Percentiles rank a stretch among this genome's conserved stretches.
These are phyloP conservation scores for Colletotrichum plurivorum DNA, from an alignment of 2,329 filamentous ascomycete species.

Conservation along the genomic window DNA sequence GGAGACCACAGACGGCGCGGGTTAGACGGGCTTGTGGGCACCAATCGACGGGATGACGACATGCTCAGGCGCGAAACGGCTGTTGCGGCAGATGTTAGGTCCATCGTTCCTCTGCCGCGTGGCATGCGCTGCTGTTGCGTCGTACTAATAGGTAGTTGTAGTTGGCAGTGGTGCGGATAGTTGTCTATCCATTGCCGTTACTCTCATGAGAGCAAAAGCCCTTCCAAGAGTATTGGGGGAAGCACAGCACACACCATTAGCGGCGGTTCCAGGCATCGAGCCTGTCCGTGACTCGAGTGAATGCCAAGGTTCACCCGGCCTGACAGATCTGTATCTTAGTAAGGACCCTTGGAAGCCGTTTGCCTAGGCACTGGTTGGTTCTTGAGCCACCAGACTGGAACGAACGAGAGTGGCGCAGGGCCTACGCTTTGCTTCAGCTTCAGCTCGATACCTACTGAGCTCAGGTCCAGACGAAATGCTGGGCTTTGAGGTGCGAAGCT, in stretches of 20 bases:
- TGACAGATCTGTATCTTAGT: not conserved
- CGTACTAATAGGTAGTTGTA: not conserved
- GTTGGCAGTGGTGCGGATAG: too few relatives aligned
- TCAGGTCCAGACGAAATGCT: not conserved
- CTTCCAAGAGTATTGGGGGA: not conserved
- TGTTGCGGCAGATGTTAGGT: slow-evolving; percentile 7
- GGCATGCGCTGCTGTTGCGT: not conserved
- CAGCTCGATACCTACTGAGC: too few relatives aligned
- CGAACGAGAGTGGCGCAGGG: not conserved
- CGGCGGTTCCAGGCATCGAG: slow-evolving; percentile 12
- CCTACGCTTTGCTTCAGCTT: not conserved
- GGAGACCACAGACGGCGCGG: not conserved
- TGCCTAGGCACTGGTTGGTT: too few relatives aligned
- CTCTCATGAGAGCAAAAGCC: too few relatives aligned
- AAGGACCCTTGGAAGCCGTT: too few relatives aligned
- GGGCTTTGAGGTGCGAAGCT: not conserved
- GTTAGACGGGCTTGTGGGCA: slow-evolving; percentile 14
- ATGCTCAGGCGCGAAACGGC: slow-evolving; percentile 17
- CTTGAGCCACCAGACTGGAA: slow-evolving; percentile 3
- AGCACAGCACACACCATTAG: not conserved
- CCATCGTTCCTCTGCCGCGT: not conserved
- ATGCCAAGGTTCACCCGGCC: slow-evolving; percentile 10
- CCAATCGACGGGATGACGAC: slow-evolving; percentile 27
- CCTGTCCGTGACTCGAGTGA: not conserved
- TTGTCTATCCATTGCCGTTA: too few relatives aligned